Conservation (phyloP, 2,329 filamentous ascomycete species). For the Exophiala spinifera region DNA sequence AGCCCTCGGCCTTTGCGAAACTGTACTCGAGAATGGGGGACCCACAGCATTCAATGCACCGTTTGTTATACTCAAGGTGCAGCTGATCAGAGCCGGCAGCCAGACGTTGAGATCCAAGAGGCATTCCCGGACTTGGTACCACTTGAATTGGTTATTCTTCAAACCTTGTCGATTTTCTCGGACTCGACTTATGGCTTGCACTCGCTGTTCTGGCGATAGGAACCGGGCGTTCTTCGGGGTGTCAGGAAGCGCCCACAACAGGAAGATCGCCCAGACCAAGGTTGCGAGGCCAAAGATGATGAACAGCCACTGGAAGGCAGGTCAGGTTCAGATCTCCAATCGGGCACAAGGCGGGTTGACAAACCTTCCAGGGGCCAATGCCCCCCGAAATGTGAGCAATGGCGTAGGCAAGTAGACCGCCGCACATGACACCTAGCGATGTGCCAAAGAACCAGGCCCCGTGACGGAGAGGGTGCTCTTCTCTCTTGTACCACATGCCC, state of each 20-base stretch:
- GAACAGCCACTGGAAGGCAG: conserved; percentile 14
- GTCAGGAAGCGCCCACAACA: conserved; percentile 31
- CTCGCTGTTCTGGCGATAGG: conserved; percentile 28
- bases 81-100: conserved; percentile 16
- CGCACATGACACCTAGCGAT: conserved; percentile 31
- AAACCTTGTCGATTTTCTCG: conserved; percentile 30
- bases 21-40: too few species aligned
- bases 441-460: conserved; percentile 37
- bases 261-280: conserved; percentile 28
- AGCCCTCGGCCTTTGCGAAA: too few species aligned
- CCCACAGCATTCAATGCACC: too few species aligned
- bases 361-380: conserved; percentile 31
- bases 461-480: conserved; percentile 36
- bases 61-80: too few species aligned
- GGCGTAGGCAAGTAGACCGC: conserved; percentile 30
- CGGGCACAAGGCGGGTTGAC: background rate
- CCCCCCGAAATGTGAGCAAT: conserved; percentile 30
- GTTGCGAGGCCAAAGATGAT: conserved; percentile 33
- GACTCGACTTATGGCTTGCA: conserved; percentile 28
- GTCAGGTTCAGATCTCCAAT: too few species aligned
- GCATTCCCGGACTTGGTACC: conserved; percentile 41
- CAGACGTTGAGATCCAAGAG: conserved; percentile 24
- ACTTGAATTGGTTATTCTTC: conserved; percentile 46
- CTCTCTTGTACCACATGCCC: conserved; percentile 39
- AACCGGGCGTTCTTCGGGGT: conserved; percentile 28